Evolutionary conservation across 768 basidiomycete species (phyloP), one percentile per base, ranked within the genome.

Genomic region (Tephrocybe sp.): DNA sequence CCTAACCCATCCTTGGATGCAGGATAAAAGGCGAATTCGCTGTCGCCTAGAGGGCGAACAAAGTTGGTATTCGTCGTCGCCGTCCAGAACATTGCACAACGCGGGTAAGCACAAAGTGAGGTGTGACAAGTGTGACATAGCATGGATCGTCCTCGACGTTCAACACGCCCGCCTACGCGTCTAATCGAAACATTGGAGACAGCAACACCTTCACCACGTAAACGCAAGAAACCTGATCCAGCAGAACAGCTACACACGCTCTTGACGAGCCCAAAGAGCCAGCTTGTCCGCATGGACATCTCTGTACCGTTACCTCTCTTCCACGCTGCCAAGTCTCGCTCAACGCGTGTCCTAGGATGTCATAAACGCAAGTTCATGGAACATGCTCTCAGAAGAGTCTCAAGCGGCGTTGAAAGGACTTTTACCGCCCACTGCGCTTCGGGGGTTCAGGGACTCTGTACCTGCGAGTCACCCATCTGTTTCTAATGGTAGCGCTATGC

Each of bases 11-110:
- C 54, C 23, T 62, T 54, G 13, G 67, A 68, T 3, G 64, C 60
- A 40, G 66, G 63, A 52, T 64, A 67, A 48, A 65, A 67, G 5
- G 66, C 61, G 34, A 52, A 63, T 53, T 70, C 67, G 42, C 67
- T 68, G 46, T 65, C 62, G 6, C 66, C 67, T 13, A 70, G 51
- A 16, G 49, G 52, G 9, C 68, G 60, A 34, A 61, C 54, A 36
- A 60, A 63, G 32, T 22, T 13, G 49, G 41, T 30, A 16, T 8
- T 12, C 6, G 40, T 19, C 10, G 45, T 53, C 8, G n/a, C n/a
- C 5, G 34, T 36, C 52, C 52, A 53, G 8, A 30, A 5, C 2
- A 17, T 31, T 33, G 33, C 26, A 26, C 7, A 4, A 26, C 3
- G 26, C 26, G 26, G 4, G 7, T 7, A 26, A 26, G 26, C 7